Evolutionary conservation across 2,329 filamentous ascomycete species (phyloP).

Genomic region (Ophiosphaerella herpotricha): DNA sequence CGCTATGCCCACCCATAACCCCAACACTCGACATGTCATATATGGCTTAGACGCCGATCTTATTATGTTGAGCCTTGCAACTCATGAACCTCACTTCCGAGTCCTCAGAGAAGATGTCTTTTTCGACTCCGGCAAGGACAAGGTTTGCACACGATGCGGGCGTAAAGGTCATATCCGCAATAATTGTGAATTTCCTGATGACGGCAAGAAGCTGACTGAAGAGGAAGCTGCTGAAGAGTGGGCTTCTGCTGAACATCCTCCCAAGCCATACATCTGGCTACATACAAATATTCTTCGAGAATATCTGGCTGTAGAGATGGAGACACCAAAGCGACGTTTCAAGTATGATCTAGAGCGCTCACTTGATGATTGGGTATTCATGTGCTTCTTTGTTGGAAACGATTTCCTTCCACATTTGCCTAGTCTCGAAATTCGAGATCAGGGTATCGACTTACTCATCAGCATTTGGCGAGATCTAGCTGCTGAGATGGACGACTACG

Average conservation of each 20-base stretch:
- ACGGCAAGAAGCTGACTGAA: constrained; percentile 73
- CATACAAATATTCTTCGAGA: constrained; percentile 90
- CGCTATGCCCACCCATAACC: constrained; percentile 86
- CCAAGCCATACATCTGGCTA: constrained; percentile 98
- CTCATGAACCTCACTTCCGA: constrained; percentile 95
- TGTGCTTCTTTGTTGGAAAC: constrained; percentile 99
- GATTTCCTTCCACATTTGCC: constrained; percentile 97
- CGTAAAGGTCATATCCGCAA: constrained; percentile 89
- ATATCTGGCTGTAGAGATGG: constrained; percentile 88
- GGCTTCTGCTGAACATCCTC: constrained; percentile 46
- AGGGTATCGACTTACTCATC: constrained; percentile 93
- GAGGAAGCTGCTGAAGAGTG: constrained; percentile 67
- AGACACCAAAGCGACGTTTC: constrained; percentile 81
- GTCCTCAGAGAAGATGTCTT: constrained; percentile 97
- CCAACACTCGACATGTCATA: constrained; percentile 96
- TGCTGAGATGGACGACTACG: constrained; percentile 88
- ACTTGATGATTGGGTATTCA: constrained; percentile 97
- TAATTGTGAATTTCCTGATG: constrained; percentile 63
- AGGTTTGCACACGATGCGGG: constrained; percentile 87
- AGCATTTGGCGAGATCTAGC: constrained; percentile 97
- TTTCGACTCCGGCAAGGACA: constrained; percentile 80
- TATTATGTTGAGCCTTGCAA: constrained; percentile 97
- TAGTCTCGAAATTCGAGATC: constrained; percentile 95
- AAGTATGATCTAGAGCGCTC: constrained; percentile 91
- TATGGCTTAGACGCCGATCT: constrained; percentile 97